Conservation (phyloP, 2,329 filamentous ascomycete genomes). For the Botryosphaeria agaves region DNA sequence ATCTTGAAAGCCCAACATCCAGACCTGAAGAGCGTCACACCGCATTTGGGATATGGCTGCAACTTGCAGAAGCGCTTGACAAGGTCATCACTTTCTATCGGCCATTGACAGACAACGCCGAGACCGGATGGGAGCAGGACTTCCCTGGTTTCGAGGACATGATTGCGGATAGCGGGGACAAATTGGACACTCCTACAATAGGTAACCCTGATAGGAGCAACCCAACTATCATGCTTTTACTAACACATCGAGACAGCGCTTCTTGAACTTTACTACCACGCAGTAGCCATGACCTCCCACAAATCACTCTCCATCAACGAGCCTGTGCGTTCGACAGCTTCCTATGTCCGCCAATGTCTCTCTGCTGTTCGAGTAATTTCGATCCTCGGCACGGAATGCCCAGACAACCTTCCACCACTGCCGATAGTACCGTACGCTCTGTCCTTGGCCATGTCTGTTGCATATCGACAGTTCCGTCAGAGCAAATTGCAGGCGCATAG, state of each 20-base stretch:
- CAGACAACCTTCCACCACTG: conserved; percentile 29
- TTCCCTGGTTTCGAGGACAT: conserved; percentile 29
- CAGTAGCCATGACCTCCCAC: conserved; percentile 38
- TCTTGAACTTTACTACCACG: conserved; percentile 38
- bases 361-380: conserved; percentile 38
- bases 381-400: conserved; percentile 28
- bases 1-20: conserved; percentile 21
- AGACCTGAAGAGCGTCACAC: conserved; percentile 25
- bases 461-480: conserved; percentile 38
- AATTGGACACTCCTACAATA: conserved; percentile 18
- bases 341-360: conserved; percentile 35
- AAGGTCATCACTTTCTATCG: conserved; percentile 30
- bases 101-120: conserved; percentile 20
- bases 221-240: too few relatives aligned
- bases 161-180: conserved; percentile 20
- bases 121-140: conserved; percentile 29
- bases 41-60: conserved; percentile 30
- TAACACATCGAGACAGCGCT: conserved; percentile 23
- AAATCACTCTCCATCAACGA: conserved; percentile 27
- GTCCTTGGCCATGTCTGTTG: conserved; percentile 35
- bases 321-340: conserved; percentile 29
- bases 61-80: conserved; percentile 26
- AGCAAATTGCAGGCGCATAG: conserved; percentile 30
- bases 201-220: too few relatives aligned
- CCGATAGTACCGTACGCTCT: conserved; percentile 39